Percentiles rank a stretch among this genome's conserved stretches.
phyloP scores from a whole-genome alignment of 192 early-diverging fungal genomes.

The Backusella tarrabulga region DNA sequence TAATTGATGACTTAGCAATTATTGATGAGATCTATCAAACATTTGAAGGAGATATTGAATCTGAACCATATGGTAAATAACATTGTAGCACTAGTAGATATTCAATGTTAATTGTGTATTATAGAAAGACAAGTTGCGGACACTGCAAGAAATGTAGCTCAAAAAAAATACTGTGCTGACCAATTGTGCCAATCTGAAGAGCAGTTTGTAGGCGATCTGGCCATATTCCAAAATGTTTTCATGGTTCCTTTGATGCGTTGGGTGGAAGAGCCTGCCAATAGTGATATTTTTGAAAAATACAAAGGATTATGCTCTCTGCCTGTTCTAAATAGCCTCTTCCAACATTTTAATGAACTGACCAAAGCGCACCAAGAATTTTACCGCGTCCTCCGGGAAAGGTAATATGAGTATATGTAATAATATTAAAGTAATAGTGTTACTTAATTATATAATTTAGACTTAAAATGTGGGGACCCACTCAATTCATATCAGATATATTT shows the following conservation, averaged over 20 bases:
- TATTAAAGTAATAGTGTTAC: background rate
- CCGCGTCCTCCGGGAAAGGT: constrained; percentile 5
- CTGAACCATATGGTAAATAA: constrained; percentile 9
- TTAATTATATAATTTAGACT: background rate
- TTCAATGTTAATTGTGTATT: background rate
- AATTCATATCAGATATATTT: constrained; percentile 18
- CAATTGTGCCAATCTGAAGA: background rate
- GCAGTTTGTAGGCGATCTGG: background rate
- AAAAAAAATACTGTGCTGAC: constrained; percentile 5
- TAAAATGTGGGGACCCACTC: constrained; percentile 19
- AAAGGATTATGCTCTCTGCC: background rate
- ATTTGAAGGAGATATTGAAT: constrained; percentile 3
- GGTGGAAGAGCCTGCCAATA: background rate
- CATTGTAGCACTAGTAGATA: background rate
- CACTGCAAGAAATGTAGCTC: constrained; percentile 17
- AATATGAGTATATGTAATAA: background rate
- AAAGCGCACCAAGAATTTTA: background rate
- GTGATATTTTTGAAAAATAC: background rate
- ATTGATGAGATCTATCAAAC: constrained; percentile 17
- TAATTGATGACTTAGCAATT: constrained; percentile 13
- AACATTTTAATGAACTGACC: background rate
- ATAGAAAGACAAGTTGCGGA: constrained; percentile 17
- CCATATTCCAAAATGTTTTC: background rate
- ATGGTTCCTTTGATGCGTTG: background rate
- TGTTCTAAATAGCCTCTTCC: background rate